Base-by-base conservation (phyloP, 177 flowering plant species). In the Vitis hybrid region DNA sequence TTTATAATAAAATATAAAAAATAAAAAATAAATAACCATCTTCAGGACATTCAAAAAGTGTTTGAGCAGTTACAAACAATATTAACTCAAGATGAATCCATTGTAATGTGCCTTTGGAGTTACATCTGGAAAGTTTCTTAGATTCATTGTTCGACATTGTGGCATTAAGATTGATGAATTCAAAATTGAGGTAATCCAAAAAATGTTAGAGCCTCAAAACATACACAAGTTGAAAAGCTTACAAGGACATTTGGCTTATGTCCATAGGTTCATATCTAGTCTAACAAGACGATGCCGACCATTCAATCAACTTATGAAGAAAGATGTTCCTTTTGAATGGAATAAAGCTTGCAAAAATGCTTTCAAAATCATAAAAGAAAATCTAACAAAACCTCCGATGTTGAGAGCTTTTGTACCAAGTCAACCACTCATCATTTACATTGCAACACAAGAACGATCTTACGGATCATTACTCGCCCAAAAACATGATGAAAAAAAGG, bases 221-320 rank as follows among this genome's bases (percentile, higher is more conserved):
- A 7, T 72, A 1, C 52, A 45, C 3, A 33, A 72, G 12, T 10
- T 66, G 22, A 22, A 22, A 22, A 22, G 22, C 22, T 22, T 22
- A 22, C 22, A 22, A 22, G 22, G 22, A 22, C 22, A 22, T 22
- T 5, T 15, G 56, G 3, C 33, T 62, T 1, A 57, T 48, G 18
- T 65, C 14, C 10, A 64, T 71, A 71, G 66, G 51, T 64, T 71
- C n/a, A 71, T 71, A 15, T 71, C 64, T 2, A 71, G 65, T 16
- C 10, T 67, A 8, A 1, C 62, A 8, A 15, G 62, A 3, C 10
- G 74, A 49, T 71, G 69, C 13, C 65, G 59, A 52, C 70, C 70
- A 3, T 72, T 72, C 14, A 18, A 2, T 13, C 15, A 18, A 1
- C 13, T 64, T 2, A 65, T 65, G 74, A 50, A 51, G 10, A 72